Base-by-base conservation (phyloP, 768 basidiomycete species). In the Boletus reticuloceps region DNA sequence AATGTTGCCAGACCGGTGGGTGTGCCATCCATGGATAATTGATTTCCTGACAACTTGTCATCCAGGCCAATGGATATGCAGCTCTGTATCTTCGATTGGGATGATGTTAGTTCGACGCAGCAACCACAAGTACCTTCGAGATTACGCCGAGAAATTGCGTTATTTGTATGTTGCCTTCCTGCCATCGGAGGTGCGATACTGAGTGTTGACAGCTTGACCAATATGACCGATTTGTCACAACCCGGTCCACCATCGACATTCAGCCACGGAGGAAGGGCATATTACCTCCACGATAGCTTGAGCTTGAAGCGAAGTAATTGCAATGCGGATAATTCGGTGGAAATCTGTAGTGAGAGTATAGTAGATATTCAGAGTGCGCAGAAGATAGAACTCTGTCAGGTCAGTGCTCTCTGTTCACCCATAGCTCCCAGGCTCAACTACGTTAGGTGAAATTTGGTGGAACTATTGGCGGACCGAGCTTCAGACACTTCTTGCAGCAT, bases 31-130 rank as follows among this genome's bases (percentile, higher is more conserved):
- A 20, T 42, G 39, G 37, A 38, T 36, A n/a, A 10, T 38, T 40
- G 20, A 22, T 31, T 47, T 34, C 16, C 51, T 63, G 45, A 62
- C 42, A 34, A 42, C 41, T 42, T 49, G 36, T 22, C 9, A 31
- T 47, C 50, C 55, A 86, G 84, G 22, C 77, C 82, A 13, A 76
- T 84, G 74, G 86, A 88, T 62, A 61, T 86, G 34, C 82, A 77
- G 31, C 71, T 88, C 50, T 72, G 76, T 29, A 63, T 76, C 22
- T 72, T 74, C 31, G 70, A 76, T 47, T 67, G 65, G 42, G 58
- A 54, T n/a, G 25, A 55, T 6, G 47, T 80, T 16, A 20, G 63
- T 1, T 54, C 56, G 13, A 55, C 61, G 27, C 60, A 69, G n/a
- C 74, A 74, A 59, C 84, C 84, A 40, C 37, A 56, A 14, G 71